Conservation (phyloP, 805 yeast genomes). For the Metschnikowia kunwiensis region DNA sequence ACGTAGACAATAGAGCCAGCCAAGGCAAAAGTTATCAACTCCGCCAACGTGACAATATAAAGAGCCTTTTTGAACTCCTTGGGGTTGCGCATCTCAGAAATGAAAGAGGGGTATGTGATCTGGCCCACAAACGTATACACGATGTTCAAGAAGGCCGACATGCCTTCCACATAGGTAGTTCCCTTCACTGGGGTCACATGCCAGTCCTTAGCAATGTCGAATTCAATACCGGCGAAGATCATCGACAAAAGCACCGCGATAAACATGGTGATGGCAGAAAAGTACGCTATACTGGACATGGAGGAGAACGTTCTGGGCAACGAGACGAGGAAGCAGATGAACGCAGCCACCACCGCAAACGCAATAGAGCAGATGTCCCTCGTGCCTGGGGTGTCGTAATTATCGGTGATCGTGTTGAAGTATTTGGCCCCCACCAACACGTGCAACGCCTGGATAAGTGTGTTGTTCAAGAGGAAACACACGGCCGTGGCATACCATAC, state of each 20-base stretch:
- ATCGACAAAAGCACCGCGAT: slow-evolving; percentile 51
- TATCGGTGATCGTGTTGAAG: slow-evolving; percentile 49
- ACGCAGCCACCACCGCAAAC: slow-evolving; percentile 47
- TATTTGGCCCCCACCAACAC: slow-evolving; percentile 59
- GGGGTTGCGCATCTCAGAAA: slow-evolving; percentile 57
- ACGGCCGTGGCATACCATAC: slow-evolving; percentile 58
- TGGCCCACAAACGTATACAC: slow-evolving; percentile 65
- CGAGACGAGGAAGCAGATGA: slow-evolving; percentile 49
- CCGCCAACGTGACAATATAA: slow-evolving; percentile 48
- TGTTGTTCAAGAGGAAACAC: slow-evolving; percentile 53
- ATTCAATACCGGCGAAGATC: slow-evolving; percentile 49
- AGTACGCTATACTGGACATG: slow-evolving; percentile 49
- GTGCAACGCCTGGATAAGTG: slow-evolving; percentile 57
- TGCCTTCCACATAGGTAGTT: slow-evolving; percentile 51
- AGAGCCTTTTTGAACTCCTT: slow-evolving; percentile 56
- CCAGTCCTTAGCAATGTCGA: slow-evolving; percentile 38
- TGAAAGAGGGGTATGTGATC: slow-evolving; percentile 60
- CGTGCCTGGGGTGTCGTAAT: slow-evolving; percentile 28
- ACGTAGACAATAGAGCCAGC: slow-evolving; percentile 61
- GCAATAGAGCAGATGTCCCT: slow-evolving; percentile 46
- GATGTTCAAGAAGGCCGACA: slow-evolving; percentile 57
- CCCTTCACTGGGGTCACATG: slow-evolving; percentile 40
- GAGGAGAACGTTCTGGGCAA: slow-evolving; percentile 56
- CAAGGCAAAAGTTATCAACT: slow-evolving; percentile 47
- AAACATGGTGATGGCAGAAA: slow-evolving; percentile 57